Evolutionary conservation across 441 rosid genomes (phyloP).

Genomic region (Populus tomentosa): DNA sequence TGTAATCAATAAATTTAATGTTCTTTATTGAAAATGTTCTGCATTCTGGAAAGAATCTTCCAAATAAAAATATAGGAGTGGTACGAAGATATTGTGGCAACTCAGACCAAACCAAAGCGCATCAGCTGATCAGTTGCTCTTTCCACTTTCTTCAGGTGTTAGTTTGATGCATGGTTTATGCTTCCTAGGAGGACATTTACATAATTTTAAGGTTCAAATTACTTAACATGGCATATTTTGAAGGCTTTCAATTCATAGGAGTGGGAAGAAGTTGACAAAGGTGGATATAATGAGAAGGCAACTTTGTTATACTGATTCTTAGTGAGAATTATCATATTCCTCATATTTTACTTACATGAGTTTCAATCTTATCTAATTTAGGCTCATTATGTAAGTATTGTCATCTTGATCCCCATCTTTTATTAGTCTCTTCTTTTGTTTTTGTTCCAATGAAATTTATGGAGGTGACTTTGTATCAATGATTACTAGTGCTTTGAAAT

Average conservation of each 20-base stretch:
- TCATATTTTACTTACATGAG: no score
- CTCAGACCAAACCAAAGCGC: not conserved
- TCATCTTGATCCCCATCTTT: not conserved
- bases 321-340: no score
- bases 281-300: no score
- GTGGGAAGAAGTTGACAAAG: no score
- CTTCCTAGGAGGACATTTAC: no score
- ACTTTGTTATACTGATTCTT: no score
- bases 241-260: no score
- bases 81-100: not conserved
- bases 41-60: not conserved
- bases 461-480: not conserved
- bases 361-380: no score
- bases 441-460: not conserved
- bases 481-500: not conserved
- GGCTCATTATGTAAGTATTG: no score
- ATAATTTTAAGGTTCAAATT: no score
- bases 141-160: not conserved
- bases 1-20: not conserved
- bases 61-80: not conserved
- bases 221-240: no score
- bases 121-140: not conserved
- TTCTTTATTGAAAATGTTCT: not conserved
- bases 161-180: not conserved
- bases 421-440: not conserved